Conservation (phyloP, 345 rosid species). For the Citropsis articulata region DNA sequence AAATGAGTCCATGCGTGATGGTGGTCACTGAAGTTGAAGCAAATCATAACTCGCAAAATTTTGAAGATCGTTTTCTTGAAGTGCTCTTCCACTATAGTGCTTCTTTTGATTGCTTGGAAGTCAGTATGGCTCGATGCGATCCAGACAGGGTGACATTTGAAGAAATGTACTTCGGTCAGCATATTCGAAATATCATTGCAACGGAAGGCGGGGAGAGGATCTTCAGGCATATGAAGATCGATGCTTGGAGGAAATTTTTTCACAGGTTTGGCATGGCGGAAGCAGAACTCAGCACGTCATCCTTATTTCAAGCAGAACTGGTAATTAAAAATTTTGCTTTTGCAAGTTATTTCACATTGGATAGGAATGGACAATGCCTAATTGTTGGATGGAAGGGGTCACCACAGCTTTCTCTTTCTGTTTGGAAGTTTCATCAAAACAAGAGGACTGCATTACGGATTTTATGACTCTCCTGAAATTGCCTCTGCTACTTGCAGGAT, state of each 20-base stretch:
- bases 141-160: slow-evolving; percentile 2
- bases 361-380: slow-evolving; percentile 8
- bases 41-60: not conserved
- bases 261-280: slow-evolving; percentile 10
- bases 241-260: slow-evolving; percentile 11
- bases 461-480: too few relatives aligned
- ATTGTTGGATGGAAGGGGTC: too few relatives aligned
- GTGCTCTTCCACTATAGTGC: not conserved
- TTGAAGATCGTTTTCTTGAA: slow-evolving; percentile 1
- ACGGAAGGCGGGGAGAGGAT: slow-evolving; percentile 14
- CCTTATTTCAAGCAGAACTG: slow-evolving; percentile 17
- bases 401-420: too few relatives aligned
- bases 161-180: not conserved
- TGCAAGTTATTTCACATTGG: slow-evolving; percentile 1
- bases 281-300: slow-evolving; percentile 14
- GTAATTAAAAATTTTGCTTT: not conserved
- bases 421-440: too few relatives aligned
- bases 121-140: not conserved
- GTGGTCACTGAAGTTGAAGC: not conserved
- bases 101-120: slow-evolving; percentile 9
- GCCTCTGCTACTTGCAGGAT: too few relatives aligned
- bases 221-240: slow-evolving; percentile 13
- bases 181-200: slow-evolving; percentile 12
- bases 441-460: too few relatives aligned
- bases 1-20: slow-evolving; percentile 3